phyloP scores from a whole-genome alignment of 2,329 filamentous ascomycete species.

The Stachybotrys chartarum region DNA sequence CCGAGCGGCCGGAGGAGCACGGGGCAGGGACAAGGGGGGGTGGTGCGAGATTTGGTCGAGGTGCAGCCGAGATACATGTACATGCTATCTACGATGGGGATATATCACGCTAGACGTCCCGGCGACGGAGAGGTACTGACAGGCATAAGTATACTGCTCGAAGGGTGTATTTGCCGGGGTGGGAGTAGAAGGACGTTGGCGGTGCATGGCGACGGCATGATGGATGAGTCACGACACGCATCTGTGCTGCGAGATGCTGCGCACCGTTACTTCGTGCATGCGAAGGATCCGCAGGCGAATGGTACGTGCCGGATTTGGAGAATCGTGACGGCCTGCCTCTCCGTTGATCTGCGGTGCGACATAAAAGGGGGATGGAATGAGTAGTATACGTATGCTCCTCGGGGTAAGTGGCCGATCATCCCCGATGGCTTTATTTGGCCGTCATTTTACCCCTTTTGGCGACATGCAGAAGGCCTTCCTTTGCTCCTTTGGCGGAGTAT shows the following conservation, averaged over 20 bases:
- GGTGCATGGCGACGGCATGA: not conserved
- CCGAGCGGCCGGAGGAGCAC: not conserved
- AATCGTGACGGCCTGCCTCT: no score
- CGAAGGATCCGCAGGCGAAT: not conserved
- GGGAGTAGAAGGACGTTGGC: not conserved
- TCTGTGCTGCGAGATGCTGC: not conserved
- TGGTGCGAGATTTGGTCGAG: not conserved
- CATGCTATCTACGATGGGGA: not conserved
- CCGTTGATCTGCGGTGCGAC: no score
- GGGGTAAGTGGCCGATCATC: no score
- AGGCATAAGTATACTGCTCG: not conserved
- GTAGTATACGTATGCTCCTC: no score
- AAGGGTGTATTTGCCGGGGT: not conserved
- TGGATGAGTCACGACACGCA: not conserved
- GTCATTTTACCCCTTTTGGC: no score
- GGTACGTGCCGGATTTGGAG: not conserved
- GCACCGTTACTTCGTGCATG: not conserved
- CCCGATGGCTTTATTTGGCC: no score
- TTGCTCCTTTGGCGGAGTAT: no score
- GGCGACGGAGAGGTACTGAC: no score
- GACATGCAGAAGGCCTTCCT: no score
- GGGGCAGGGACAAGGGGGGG: not conserved
- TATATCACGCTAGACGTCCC: no score
- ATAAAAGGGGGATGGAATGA: no score
- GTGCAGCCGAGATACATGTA: not conserved